Base-by-base conservation (phyloP, 495 filamentous ascomycete genomes). In the Choiromyces venosus region DNA sequence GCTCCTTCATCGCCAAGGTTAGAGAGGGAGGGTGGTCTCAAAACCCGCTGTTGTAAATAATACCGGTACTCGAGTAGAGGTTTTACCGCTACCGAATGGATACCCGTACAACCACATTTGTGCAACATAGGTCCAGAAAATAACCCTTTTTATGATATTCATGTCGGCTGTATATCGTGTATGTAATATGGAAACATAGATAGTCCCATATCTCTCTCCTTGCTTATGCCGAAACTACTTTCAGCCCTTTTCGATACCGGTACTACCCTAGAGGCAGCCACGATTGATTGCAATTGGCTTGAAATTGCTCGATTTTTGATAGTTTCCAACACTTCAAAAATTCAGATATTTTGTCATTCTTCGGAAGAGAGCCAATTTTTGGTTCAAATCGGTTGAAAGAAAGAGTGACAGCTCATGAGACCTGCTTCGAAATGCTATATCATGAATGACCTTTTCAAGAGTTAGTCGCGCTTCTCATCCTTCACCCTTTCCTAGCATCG, bases 321-420 rank as follows among this genome's bases (percentile, higher is more conserved):
- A n/a, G 52, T 16, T 61, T 25, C 52, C 25, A 33, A 61, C 25
- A 14, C 52, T 33, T 14, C 6, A 33, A 33, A 56, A 61, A 5
- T 61, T 10, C 12, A 4, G 7, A 33, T 33, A 33, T 61, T 16
- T 16, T 52, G 12, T 61, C 25, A 18, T 61, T 61, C 25, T 12
- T 71, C 65, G 72, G 44, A 70, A 64, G 46, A 36, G 56, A 69
- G 33, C 46, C 25, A 37, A 70, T 76, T 67, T 64, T 70, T 36
- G 36, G 36, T 37, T 36, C 18, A 29, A 76, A 65, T 61, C 52
- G 12, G 25, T 16, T 61, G 10, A 29, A 61, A 52, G 19, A 21
- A 21, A 70, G 72, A 40, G 37, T 52, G 75, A 76, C 69, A 77
- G 66, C 69, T 76, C 66, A 73, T 76, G 74, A 77, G 70, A 73